Conservation (phyloP, 805 yeast species). For the Metahyphopichia silvanorum region DNA sequence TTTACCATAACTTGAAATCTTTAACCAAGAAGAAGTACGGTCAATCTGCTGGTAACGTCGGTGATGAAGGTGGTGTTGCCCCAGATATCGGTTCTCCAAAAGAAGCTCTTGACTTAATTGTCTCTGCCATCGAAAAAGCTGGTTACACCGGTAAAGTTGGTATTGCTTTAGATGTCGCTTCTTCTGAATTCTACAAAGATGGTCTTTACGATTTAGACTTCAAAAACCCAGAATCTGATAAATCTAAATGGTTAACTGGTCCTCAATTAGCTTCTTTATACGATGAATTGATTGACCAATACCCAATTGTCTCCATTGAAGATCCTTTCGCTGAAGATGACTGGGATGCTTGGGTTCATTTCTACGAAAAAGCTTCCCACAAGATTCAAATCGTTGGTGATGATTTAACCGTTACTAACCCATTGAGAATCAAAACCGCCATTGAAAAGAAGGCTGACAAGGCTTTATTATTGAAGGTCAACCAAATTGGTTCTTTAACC, state of each 20-base stretch:
- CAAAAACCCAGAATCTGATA: slow-evolving; percentile 94
- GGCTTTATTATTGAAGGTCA: slow-evolving; percentile 93
- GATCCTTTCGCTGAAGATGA: slow-evolving; percentile 99
- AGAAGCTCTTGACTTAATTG: slow-evolving; percentile 95
- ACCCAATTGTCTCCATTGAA: slow-evolving; percentile 98
- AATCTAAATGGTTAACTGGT: slow-evolving; percentile 88
- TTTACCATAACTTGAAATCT: slow-evolving; percentile 93
- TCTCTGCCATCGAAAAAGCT: slow-evolving; percentile 84
- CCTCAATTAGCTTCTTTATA: slow-evolving; percentile 82
- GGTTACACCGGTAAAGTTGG: slow-evolving; percentile 92
- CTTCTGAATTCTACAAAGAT: slow-evolving; percentile 96
- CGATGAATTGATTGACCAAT: slow-evolving; percentile 73
- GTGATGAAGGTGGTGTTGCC: slow-evolving; percentile 99
- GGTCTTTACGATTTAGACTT: slow-evolving; percentile 97
- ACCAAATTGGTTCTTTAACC: slow-evolving; percentile 96
- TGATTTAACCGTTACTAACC: slow-evolving; percentile 98
- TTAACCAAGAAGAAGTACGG: slow-evolving; percentile 95
- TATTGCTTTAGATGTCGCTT: slow-evolving; percentile 95
- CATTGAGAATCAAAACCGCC: slow-evolving; percentile 89
- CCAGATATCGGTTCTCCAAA: slow-evolving; percentile 93
- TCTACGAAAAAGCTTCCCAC: slow-evolving; percentile 65
- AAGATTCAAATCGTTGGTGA: slow-evolving; percentile 92
- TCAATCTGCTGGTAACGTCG: slow-evolving; percentile 98
- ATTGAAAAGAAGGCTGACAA: slow-evolving; percentile 94
- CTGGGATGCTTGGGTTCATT: slow-evolving; percentile 97